Evolutionary conservation across 2,329 filamentous ascomycete genomes (phyloP).

Genomic region (Achaetomium macrosporum): DNA sequence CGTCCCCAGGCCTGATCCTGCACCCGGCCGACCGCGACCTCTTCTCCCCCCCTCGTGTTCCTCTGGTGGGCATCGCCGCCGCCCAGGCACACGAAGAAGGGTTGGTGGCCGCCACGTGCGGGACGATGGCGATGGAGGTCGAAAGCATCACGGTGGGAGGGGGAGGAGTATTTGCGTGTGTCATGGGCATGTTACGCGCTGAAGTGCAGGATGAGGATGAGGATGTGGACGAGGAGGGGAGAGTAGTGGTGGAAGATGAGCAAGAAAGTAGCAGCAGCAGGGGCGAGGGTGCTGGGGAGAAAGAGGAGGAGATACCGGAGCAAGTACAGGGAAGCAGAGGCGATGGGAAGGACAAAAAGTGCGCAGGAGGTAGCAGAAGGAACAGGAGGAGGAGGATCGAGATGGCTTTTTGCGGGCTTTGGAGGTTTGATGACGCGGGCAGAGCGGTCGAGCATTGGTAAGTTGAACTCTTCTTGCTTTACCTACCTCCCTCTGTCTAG

Average conservation of each 20-base stretch:
- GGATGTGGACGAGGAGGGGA: background rate
- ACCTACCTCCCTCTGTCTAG: too few relatives aligned
- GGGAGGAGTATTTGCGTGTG: slow-evolving; percentile 20
- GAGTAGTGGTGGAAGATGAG: too few relatives aligned
- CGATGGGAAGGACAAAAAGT: background rate
- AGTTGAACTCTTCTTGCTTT: background rate
- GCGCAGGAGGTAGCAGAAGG: background rate
- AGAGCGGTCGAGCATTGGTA: slow-evolving; percentile 24
- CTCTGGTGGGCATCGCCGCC: slow-evolving; percentile 11
- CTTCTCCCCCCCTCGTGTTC: background rate
- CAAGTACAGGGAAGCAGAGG: background rate
- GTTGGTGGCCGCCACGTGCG: slow-evolving; percentile 12
- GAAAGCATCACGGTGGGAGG: slow-evolving; percentile 11
- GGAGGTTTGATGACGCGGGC: slow-evolving; percentile 16
- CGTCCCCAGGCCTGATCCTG: slow-evolving; percentile 15
- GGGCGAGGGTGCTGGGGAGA: background rate
- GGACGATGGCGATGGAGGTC: slow-evolving; percentile 21
- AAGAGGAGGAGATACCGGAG: background rate
- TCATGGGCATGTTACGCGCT: slow-evolving; percentile 20
- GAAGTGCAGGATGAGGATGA: background rate
- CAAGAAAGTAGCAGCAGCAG: background rate
- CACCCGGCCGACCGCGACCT: slow-evolving; percentile 20
- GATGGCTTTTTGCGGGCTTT: slow-evolving; percentile 22
- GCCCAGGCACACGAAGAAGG: slow-evolving; percentile 19
- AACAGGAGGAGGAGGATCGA: slow-evolving; percentile 3